phyloP scores from a whole-genome alignment of 177 flowering plant genomes.

The Vitis hybrid region DNA sequence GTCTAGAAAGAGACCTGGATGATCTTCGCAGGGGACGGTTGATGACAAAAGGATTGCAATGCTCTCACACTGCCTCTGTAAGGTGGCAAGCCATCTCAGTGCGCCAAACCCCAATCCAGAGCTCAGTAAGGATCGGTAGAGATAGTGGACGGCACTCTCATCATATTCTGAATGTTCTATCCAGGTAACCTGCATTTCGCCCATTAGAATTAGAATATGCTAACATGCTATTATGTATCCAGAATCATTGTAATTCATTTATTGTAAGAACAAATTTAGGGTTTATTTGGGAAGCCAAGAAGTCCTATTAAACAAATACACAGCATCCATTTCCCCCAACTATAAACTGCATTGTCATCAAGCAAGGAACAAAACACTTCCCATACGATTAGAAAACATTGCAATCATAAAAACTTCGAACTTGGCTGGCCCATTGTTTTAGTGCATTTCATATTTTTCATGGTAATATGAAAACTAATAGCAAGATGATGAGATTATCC shows the following conservation, averaged over 20 bases:
- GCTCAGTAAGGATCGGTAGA: slow-evolving; percentile 36
- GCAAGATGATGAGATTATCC: background rate
- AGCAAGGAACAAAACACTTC: too few relatives aligned
- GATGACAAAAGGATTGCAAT: slow-evolving; percentile 29
- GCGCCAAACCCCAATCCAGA: slow-evolving; percentile 56
- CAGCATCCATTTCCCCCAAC: background rate
- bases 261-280: background rate
- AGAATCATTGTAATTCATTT: too few relatives aligned
- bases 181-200: slow-evolving; percentile 50
- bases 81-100: slow-evolving; percentile 48
- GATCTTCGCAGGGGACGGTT: slow-evolving; percentile 14
- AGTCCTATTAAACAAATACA: background rate
- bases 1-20: slow-evolving; percentile 10
- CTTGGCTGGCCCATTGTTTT: too few relatives aligned
- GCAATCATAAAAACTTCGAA: too few relatives aligned
- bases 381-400: too few relatives aligned
- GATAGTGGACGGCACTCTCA: slow-evolving; percentile 35
- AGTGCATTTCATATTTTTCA: too few relatives aligned
- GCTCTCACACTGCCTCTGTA: slow-evolving; percentile 37
- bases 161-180: slow-evolving; percentile 56
- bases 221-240: too few relatives aligned
- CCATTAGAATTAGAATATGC: background rate
- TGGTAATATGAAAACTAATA: too few relatives aligned
- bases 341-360: background rate
- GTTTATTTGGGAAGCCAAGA: background rate